A percentile compares a stretch with the other conserved stretches of the same genome.
Conservation (phyloP, 306 rosid genomes). For the Carpinus fangiana region DNA sequence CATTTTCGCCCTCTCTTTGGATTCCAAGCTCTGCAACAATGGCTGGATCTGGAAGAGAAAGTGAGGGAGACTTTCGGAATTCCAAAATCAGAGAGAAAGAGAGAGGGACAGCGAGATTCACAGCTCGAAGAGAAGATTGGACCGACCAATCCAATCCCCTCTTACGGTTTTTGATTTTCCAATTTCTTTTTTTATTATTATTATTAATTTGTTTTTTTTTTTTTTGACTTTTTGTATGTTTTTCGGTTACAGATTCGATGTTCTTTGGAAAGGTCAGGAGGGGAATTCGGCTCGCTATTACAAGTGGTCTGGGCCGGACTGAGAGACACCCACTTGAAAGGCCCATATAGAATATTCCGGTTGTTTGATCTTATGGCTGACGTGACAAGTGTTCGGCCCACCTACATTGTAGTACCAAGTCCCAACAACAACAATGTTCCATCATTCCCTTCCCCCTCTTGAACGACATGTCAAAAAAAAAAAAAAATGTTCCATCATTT, state of each 20-base stretch:
- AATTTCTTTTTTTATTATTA: not conserved
- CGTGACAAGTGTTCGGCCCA: not conserved
- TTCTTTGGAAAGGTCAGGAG: not conserved
- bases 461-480: no score
- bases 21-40: slow-evolving; percentile 19
- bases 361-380: not conserved
- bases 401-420: not conserved
- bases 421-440: not conserved
- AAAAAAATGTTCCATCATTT: no score
- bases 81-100: not conserved
- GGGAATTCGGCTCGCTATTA: not conserved
- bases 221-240: not conserved
- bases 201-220: not conserved
- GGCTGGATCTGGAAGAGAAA: slow-evolving; percentile 17
- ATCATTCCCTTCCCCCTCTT: no score
- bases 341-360: not conserved
- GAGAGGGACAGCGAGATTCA: not conserved
- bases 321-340: not conserved
- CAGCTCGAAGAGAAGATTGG: not conserved
- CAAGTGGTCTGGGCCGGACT: not conserved
- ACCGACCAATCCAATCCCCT: not conserved
- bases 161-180: not conserved
- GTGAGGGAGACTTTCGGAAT: not conserved
- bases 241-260: not conserved
- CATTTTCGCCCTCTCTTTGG: slow-evolving; percentile 34